These are phyloP conservation scores for Selenicereus undatus DNA, from an alignment of 148 eudicot species.

Conservation along the genomic window DNA sequence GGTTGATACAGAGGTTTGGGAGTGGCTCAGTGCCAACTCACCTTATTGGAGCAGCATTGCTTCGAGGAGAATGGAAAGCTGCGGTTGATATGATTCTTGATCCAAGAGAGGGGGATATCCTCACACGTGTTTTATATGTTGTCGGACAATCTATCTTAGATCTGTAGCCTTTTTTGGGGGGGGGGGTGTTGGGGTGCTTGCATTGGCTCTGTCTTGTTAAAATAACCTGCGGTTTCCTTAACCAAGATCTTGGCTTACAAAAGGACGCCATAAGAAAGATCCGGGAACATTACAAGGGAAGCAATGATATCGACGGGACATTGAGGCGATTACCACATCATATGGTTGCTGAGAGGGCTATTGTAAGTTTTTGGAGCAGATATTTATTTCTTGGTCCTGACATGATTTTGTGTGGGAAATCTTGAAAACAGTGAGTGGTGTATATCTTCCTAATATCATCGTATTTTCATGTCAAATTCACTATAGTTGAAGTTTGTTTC, in stretches of 20 bases:
- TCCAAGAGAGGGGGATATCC: constrained; percentile 99
- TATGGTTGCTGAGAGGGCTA: constrained; percentile 90
- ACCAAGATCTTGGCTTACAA: constrained; percentile 53
- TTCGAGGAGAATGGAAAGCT: constrained; percentile 84
- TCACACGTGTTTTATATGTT: constrained; percentile 26
- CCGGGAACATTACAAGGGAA: constrained; percentile 83
- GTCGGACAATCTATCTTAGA: constrained; percentile 11
- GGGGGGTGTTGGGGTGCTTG: constrained; percentile 4
- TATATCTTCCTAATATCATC: too few relatives aligned
- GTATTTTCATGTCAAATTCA: background rate
- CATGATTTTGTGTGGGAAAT: background rate
- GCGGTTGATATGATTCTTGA: constrained; percentile 86
- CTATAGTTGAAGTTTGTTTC: background rate
- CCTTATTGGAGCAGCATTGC: constrained; percentile 78
- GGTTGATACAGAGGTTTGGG: constrained; percentile 72
- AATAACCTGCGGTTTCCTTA: constrained; percentile 33
- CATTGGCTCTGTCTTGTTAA: constrained; percentile 11
- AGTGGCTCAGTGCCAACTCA: constrained; percentile 94
- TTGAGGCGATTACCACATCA: constrained; percentile 72
- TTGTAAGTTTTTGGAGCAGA: constrained; percentile 51
- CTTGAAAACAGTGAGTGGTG: too few relatives aligned
- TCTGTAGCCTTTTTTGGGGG: background rate
- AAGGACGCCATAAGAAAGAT: constrained; percentile 60
- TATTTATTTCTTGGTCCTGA: constrained; percentile 1
- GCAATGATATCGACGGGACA: constrained; percentile 73